Percentiles rank a stretch among this genome's conserved stretches.
These are phyloP conservation scores for Chrysopogon serrulatus DNA, from an alignment of 176 grass and related monocot genomes.

Conservation along the genomic window DNA sequence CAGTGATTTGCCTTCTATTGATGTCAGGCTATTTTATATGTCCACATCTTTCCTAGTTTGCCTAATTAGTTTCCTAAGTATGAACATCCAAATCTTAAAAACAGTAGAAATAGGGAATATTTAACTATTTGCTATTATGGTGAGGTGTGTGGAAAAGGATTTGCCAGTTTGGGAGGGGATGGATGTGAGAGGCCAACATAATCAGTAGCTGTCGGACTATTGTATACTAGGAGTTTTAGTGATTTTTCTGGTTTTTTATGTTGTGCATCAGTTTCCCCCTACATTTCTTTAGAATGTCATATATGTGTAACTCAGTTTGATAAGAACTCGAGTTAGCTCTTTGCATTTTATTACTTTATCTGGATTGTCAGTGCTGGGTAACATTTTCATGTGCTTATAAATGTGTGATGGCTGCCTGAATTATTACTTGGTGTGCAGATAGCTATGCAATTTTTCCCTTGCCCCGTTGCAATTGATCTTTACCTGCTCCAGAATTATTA, in stretches of 20 bases:
- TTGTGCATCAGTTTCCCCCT: background rate
- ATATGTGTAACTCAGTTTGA: background rate
- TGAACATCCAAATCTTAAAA: background rate
- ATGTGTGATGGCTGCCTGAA: background rate
- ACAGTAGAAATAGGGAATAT: background rate
- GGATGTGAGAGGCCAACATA: no score
- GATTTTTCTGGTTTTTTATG: background rate
- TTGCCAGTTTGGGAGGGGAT: background rate
- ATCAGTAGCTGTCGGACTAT: no score
- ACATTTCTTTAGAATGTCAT: background rate
- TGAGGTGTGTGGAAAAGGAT: background rate
- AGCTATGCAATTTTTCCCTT: constrained; percentile 1
- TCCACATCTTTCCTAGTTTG: background rate
- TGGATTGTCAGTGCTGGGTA: background rate
- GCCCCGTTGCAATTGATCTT: background rate
- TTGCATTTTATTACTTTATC: background rate
- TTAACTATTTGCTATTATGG: background rate
- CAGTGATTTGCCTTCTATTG: background rate
- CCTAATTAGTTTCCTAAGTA: background rate
- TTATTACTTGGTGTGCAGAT: background rate
- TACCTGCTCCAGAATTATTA: background rate
- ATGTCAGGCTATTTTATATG: background rate
- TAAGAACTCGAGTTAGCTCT: background rate
- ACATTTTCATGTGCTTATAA: background rate
- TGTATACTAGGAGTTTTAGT: background rate